Evolutionary conservation across 1,284 basidiomycete genomes (phyloP).

Genomic region (Moniliella sp.): DNA sequence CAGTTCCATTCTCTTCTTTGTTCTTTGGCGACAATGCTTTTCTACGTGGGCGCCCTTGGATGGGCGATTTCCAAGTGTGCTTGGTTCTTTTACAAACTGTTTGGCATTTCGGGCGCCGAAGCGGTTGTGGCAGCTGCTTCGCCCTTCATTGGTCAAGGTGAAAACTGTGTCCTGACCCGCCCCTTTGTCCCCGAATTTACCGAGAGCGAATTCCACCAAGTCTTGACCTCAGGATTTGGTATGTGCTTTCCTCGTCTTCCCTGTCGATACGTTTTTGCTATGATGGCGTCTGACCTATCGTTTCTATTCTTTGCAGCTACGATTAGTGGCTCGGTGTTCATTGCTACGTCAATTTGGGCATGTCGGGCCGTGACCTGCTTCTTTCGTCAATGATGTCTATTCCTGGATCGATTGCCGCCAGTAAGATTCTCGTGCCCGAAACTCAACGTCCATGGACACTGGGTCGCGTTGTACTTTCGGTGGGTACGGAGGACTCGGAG

Average conservation of each 20-base stretch:
- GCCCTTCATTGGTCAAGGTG: conserved; percentile 47
- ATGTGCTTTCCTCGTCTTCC: no score
- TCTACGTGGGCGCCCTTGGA: conserved; percentile 34
- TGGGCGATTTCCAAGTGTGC: conserved; percentile 39
- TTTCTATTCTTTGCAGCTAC: no score
- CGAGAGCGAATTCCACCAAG: conserved; percentile 62
- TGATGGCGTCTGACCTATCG: no score
- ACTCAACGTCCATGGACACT: conserved; percentile 62
- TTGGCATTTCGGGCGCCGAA: conserved; percentile 53
- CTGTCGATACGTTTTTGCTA: no score
- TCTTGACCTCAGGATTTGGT: conserved; percentile 62
- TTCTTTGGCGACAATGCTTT: conserved; percentile 43
- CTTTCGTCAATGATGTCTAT: conserved; percentile 85
- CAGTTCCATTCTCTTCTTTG: conserved; percentile 46
- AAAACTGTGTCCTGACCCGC: conserved; percentile 31
- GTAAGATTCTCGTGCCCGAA: conserved; percentile 65
- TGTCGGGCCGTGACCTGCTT: conserved; percentile 56
- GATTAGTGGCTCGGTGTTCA: conserved; percentile 67
- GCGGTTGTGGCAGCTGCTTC: conserved; percentile 74
- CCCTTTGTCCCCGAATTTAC: conserved; percentile 77
- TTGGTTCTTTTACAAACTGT: conserved; percentile 73
- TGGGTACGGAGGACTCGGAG: conserved; percentile 47
- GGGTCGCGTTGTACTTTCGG: conserved; percentile 52
- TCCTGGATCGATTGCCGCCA: conserved; percentile 71
- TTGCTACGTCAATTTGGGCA: conserved; percentile 63